Evolutionary conservation across 192 early-diverging fungal genomes (phyloP), one percentile per base, ranked within the genome.

Genomic region (Spizellomyces punctatus): DNA sequence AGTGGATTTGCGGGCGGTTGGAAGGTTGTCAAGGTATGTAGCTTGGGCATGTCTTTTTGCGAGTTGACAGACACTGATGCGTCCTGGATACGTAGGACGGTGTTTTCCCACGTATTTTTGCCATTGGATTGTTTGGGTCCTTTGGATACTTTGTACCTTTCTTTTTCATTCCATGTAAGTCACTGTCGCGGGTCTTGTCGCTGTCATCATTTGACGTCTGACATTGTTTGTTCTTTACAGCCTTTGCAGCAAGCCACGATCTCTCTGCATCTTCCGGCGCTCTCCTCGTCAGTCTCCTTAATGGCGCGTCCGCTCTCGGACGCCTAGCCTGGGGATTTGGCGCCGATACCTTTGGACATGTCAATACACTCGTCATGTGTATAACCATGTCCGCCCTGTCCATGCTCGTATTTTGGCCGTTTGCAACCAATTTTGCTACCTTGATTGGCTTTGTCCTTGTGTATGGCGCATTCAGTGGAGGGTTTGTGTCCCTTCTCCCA

Each of bases 231-330:
- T 36, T 36, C 75, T 89, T 89, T 36, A 76, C 83, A 66, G 82
- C 82, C 5, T 89, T 82, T 69, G 81, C 85, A 10, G 68, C 85
- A 69, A 80, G 80, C 68, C 83, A 86, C 57, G 89, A 88, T 10
- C 78, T 90, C 43, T 78, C 86, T 7, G 74, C 79, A 52, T 75
- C 80, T 59, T 75, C 85, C 42, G 89, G 87, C 14, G 89, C 89
- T 19, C 78, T 91, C 73, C 77, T 91, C 49, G 71, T 91, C 41
- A 87, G 87, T 55, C 71, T 93, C 46, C 82, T 87, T 22, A 92
- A 91, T 68, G 89, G 84, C 21, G 87, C 88, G 6, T 82, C 85
- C 1, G 86, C 83, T 60, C 58, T 88, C 6, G 91, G 91, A 6
- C 82, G 91, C 55, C 79, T 92, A 62, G 64, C 83, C 8, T 82